These are phyloP conservation scores for Willaertia magna DNA, from an alignment of 208 protist genomes.

Conservation along the genomic window DNA sequence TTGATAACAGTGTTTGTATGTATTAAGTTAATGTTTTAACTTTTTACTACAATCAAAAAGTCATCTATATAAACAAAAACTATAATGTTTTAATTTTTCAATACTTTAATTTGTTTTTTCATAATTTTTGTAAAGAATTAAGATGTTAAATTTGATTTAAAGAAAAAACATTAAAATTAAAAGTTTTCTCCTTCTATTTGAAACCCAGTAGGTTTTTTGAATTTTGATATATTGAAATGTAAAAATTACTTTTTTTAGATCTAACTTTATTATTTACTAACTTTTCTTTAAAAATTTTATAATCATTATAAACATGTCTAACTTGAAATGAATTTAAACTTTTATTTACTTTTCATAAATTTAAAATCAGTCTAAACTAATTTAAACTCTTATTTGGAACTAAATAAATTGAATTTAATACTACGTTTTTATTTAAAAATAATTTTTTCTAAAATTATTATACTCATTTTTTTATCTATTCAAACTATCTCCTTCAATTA, in stretches of 20 bases:
- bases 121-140: neutral
- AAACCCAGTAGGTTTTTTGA: neutral
- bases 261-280: neutral
- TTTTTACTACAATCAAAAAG: neutral
- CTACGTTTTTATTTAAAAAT: too few species aligned
- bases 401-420: too few species aligned
- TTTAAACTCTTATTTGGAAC: too few species aligned
- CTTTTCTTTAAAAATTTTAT: neutral
- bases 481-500: too few species aligned
- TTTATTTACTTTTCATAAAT: neutral
- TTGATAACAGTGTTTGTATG: neutral
- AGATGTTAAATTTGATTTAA: neutral
- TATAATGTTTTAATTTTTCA: neutral
- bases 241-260: neutral
- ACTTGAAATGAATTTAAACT: too few species aligned
- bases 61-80: neutral
- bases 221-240: neutral
- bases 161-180: neutral
- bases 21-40: neutral
- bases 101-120: neutral
- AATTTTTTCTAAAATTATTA: too few species aligned
- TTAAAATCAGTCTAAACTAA: too few species aligned
- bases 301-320: neutral
- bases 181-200: neutral
- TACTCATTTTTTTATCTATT: too few species aligned